A percentile compares a stretch with the other conserved stretches of the same genome.
These are phyloP conservation scores for Darksidea phi DNA, from an alignment of 495 filamentous ascomycete genomes.

Conservation along the genomic window DNA sequence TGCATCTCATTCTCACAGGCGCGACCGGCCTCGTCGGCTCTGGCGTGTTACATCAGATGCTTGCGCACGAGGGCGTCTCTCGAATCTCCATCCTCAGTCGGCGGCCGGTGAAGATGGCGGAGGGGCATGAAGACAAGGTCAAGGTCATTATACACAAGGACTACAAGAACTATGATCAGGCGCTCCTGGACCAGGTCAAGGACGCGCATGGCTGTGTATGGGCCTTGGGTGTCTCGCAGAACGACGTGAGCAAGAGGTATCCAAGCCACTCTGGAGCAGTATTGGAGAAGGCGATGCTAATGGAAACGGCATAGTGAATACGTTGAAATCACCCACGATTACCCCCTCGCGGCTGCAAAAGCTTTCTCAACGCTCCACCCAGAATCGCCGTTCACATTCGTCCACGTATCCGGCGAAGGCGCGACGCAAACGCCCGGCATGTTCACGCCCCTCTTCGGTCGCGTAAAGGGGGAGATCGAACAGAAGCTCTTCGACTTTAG, in stretches of 20 bases:
- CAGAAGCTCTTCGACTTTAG: slow-evolving; percentile 49
- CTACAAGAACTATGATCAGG: slow-evolving; percentile 56
- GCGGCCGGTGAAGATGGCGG: slow-evolving; percentile 62
- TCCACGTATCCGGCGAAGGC: slow-evolving; percentile 67
- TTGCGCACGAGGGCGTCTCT: slow-evolving; percentile 55
- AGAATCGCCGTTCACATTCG: slow-evolving; percentile 59
- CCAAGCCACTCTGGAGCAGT: slow-evolving; percentile 24
- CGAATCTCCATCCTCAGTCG: slow-evolving; percentile 67
- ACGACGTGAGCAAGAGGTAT: slow-evolving; percentile 59
- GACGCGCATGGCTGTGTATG: slow-evolving; percentile 68
- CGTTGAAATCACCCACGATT: slow-evolving; percentile 63
- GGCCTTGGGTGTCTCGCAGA: slow-evolving; percentile 65
- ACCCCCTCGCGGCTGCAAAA: slow-evolving; percentile 59
- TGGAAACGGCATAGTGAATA: slow-evolving; percentile 54
- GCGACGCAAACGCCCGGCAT: slow-evolving; percentile 49
- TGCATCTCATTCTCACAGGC: slow-evolving; percentile 75
- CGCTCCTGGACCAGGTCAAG: slow-evolving; percentile 58
- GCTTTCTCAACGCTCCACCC: slow-evolving; percentile 56
- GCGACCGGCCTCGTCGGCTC: slow-evolving; percentile 72
- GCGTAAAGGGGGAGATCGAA: slow-evolving; percentile 66
- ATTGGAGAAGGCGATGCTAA: neutral
- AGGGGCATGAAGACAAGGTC: slow-evolving; percentile 56
- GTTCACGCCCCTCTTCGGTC: slow-evolving; percentile 56
- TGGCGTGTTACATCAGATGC: slow-evolving; percentile 61
- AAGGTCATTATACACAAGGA: slow-evolving; percentile 67